Conservation (phyloP, 768 basidiomycete genomes). For the Kwoniella sp. region DNA sequence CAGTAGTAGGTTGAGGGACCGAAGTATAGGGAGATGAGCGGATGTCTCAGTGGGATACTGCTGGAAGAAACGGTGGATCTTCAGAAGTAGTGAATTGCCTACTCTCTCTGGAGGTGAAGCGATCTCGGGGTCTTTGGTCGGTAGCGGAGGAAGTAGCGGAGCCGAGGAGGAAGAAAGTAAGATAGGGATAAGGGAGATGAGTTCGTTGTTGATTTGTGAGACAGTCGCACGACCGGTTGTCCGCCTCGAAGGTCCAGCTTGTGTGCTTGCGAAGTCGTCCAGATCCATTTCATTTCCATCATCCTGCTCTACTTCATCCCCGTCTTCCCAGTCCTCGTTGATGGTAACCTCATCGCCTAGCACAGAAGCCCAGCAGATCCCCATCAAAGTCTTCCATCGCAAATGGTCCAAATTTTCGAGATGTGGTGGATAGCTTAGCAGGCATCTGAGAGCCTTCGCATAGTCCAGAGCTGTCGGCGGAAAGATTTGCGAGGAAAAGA, state of each 20-base stretch:
- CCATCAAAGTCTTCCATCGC: constrained; percentile 69
- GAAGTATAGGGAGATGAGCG: constrained; percentile 73
- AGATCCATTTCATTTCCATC: constrained; percentile 21
- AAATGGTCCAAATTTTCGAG: constrained; percentile 70
- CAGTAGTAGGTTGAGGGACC: constrained; percentile 69
- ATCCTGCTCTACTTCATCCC: constrained; percentile 38
- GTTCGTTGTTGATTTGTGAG: constrained; percentile 69
- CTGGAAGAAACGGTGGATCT: constrained; percentile 67
- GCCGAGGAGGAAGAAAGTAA: constrained; percentile 62
- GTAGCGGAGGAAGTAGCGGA: constrained; percentile 63
- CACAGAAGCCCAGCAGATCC: constrained; percentile 74
- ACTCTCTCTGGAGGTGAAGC: constrained; percentile 15
- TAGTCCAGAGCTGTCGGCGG: constrained; percentile 74
- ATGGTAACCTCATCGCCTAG: constrained; percentile 63
- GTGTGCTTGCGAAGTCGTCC: constrained; percentile 16
- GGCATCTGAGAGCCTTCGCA: constrained; percentile 69
- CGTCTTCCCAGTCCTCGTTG: constrained; percentile 53
- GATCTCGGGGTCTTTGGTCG: constrained; percentile 14
- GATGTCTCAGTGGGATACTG: constrained; percentile 73
- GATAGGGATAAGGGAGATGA: constrained; percentile 60
- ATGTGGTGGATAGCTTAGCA: constrained; percentile 72
- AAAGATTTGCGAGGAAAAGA: constrained; percentile 63
- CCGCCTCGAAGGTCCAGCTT: constrained; percentile 32
- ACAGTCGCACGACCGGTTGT: constrained; percentile 23
- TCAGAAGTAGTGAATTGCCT: constrained; percentile 61